A percentile compares a stretch with the other conserved stretches of the same genome.
Conservation (phyloP, 108 stramenopile genomes). For the Chaetoceros muelleri region DNA sequence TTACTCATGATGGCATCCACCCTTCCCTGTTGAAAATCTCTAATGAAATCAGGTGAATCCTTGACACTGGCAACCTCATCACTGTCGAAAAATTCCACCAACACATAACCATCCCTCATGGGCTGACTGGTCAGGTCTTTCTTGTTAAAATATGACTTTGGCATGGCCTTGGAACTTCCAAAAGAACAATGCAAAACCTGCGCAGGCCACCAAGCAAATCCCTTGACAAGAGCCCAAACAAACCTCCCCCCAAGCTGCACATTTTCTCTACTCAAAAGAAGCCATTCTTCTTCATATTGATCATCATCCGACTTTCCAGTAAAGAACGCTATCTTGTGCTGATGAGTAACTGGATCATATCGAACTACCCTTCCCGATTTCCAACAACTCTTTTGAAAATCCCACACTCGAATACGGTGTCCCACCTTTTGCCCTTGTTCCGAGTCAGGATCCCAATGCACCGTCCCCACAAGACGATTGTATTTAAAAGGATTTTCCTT, state of each 20-base stretch:
- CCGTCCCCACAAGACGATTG: conserved; percentile 13
- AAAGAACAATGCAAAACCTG: conserved; percentile 29
- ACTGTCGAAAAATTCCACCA: conserved; percentile 48
- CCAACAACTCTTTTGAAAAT: conserved; percentile 24
- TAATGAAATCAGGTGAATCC: conserved; percentile 33
- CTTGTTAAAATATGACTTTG: not conserved
- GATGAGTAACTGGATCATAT: conserved; percentile 50
- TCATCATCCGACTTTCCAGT: conserved; percentile 4
- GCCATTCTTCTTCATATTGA: conserved; percentile 15
- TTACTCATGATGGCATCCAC: conserved; percentile 45
- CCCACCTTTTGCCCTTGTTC: conserved; percentile 32
- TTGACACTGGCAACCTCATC: conserved; percentile 38
- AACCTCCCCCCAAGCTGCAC: conserved; percentile 30
- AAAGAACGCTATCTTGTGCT: conserved; percentile 42
- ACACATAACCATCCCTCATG: conserved; percentile 25
- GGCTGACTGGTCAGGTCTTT: conserved; percentile 11
- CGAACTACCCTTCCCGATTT: conserved; percentile 40
- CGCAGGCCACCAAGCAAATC: conserved; percentile 74
- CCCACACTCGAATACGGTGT: conserved; percentile 29
- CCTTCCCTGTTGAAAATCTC: conserved; percentile 32
- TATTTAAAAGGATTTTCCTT: conserved; percentile 5
- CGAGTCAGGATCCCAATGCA: conserved; percentile 49
- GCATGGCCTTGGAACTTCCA: not conserved
- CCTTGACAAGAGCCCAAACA: conserved; percentile 64
- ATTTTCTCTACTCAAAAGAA: conserved; percentile 6